Percentiles rank a stretch among this genome's conserved stretches.
phyloP scores from a whole-genome alignment of 768 basidiomycete species.

The Boletales sp. region DNA sequence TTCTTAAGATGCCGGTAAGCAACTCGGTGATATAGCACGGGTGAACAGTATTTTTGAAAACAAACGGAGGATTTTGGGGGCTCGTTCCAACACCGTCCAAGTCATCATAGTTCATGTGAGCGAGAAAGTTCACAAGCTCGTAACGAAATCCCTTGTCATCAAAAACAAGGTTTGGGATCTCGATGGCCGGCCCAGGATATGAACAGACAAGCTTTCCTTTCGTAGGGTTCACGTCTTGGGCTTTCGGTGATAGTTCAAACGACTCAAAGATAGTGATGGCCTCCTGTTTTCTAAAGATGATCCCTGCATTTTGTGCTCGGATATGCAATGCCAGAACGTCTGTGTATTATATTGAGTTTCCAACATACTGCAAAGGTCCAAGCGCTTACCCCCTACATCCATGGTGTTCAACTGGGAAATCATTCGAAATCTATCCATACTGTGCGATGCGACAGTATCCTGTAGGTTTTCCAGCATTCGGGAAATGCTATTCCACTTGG shows the following conservation, averaged over 20 bases:
- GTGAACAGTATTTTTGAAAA: slow-evolving; percentile 25
- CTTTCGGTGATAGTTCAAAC: slow-evolving; percentile 42
- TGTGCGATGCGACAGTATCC: slow-evolving; percentile 5
- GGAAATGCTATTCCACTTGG: slow-evolving; percentile 5
- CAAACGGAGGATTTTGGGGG: slow-evolving; percentile 27
- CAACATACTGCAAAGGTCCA: background rate
- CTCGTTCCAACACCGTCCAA: slow-evolving; percentile 13
- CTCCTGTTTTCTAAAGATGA: slow-evolving; percentile 33
- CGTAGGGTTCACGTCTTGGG: slow-evolving; percentile 31
- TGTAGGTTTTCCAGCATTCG: slow-evolving; percentile 23
- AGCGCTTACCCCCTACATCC: slow-evolving; percentile 17
- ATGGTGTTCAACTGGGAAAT: slow-evolving; percentile 16
- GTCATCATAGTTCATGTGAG: slow-evolving; percentile 29
- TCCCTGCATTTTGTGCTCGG: slow-evolving; percentile 45
- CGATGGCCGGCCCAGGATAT: slow-evolving; percentile 43
- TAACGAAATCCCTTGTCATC: slow-evolving; percentile 28
- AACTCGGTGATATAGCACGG: slow-evolving; percentile 46
- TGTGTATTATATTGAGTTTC: slow-evolving; percentile 10
- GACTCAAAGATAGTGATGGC: slow-evolving; percentile 4
- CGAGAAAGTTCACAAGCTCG: slow-evolving; percentile 39
- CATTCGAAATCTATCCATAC: background rate
- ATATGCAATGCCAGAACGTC: slow-evolving; percentile 38
- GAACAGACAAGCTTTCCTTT: slow-evolving; percentile 42
- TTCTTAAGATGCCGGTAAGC: slow-evolving; percentile 42
- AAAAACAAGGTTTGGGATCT: slow-evolving; percentile 28